Percentiles rank a stretch among this genome's conserved stretches.
These are phyloP conservation scores for Pseudomonodictys pantanalensis DNA, from an alignment of 495 filamentous ascomycete species.

Conservation along the genomic window DNA sequence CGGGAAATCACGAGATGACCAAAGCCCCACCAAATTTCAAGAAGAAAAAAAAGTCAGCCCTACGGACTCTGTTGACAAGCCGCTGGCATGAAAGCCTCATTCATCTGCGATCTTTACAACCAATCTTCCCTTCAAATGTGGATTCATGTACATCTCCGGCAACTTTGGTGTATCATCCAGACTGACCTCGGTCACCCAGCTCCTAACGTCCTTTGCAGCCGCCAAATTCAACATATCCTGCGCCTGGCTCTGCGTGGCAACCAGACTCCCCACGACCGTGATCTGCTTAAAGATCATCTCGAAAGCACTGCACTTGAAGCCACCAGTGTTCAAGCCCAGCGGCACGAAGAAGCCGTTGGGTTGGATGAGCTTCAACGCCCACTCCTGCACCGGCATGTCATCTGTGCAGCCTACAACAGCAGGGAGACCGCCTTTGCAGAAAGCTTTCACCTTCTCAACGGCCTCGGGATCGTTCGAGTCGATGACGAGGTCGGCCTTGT, in stretches of 20 bases:
- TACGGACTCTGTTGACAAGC: no score
- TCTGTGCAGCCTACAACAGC: constrained; percentile 10
- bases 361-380: constrained; percentile 9
- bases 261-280: constrained; percentile 4
- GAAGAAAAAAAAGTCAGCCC: no score
- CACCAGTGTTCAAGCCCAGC: neutral
- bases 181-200: neutral
- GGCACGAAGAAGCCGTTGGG: constrained; percentile 7
- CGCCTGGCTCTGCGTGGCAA: neutral
- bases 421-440: constrained; percentile 9
- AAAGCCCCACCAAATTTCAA: no score
- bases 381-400: neutral
- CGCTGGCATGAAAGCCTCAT: neutral
- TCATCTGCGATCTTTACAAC: constrained; percentile 9
- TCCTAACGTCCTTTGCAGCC: neutral
- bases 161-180: constrained; percentile 6
- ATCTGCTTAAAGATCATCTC: constrained; percentile 6
- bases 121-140: constrained; percentile 13
- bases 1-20: no score
- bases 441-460: constrained; percentile 5
- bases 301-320: constrained; percentile 12
- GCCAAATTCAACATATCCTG: constrained; percentile 9
- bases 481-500: constrained; percentile 16
- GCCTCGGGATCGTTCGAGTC: constrained; percentile 3
- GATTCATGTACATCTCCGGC: constrained; percentile 12